Conservation (phyloP, 139 green algal species). For the Dunaliella primolecta region DNA sequence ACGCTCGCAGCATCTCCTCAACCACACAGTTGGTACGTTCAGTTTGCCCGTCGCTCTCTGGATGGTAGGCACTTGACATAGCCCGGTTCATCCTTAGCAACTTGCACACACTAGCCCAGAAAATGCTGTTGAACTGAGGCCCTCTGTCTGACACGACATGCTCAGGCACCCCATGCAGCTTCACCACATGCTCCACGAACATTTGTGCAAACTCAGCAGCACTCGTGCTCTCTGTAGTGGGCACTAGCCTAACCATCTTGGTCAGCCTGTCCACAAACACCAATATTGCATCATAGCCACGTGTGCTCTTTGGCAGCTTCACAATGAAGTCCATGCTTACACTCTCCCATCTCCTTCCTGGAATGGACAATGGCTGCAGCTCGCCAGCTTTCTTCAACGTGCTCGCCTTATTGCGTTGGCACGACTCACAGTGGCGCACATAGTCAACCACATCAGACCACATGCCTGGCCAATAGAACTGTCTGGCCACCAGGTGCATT, state of each 20-base stretch:
- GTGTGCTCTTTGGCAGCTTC: constrained; percentile 18
- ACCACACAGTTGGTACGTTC: constrained; percentile 55
- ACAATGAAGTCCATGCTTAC: neutral
- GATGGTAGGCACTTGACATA: constrained; percentile 48
- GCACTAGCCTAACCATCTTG: constrained; percentile 38
- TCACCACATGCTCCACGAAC: constrained; percentile 31
- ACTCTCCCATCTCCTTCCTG: constrained; percentile 7
- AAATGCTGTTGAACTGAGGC: constrained; percentile 20
- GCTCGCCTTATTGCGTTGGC: constrained; percentile 36
- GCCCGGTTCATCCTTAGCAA: constrained; percentile 15
- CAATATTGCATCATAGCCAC: constrained; percentile 25
- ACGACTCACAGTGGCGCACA: constrained; percentile 25
- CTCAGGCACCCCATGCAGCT: constrained; percentile 25
- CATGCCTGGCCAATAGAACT: constrained; percentile 31
- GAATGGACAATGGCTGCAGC: constrained; percentile 27
- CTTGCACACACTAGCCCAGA: constrained; percentile 36
- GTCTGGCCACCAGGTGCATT: neutral
- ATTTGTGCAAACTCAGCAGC: constrained; percentile 12
- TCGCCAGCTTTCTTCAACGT: constrained; percentile 1
- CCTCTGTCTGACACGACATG: constrained; percentile 40
- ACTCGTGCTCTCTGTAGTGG: neutral
- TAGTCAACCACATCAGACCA: constrained; percentile 3
- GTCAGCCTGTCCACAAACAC: constrained; percentile 44
- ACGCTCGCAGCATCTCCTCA: constrained; percentile 49
- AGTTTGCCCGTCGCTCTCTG: constrained; percentile 65